phyloP scores from a whole-genome alignment of 805 yeast genomes.

The Hanseniaspora guilliermondii region DNA sequence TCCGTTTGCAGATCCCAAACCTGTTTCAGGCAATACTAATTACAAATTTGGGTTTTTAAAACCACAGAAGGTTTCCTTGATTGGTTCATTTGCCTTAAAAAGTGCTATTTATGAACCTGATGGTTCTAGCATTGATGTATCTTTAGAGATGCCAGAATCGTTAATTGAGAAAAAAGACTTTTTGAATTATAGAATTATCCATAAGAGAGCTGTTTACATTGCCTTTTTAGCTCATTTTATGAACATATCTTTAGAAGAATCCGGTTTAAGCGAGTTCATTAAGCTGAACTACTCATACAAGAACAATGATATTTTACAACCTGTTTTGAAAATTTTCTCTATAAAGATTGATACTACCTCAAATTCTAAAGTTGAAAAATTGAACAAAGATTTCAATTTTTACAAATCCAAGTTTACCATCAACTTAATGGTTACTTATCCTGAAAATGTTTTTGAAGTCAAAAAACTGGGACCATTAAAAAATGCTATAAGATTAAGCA shows the following conservation, averaged over 20 bases:
- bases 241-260: slow-evolving; percentile 39
- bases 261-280: slow-evolving; percentile 36
- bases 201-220: slow-evolving; percentile 78
- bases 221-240: slow-evolving; percentile 65
- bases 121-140: slow-evolving; percentile 62
- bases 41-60: slow-evolving; percentile 56
- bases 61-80: slow-evolving; percentile 59
- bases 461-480: slow-evolving; percentile 68
- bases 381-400: slow-evolving; percentile 39
- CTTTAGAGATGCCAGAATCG: slow-evolving; percentile 66
- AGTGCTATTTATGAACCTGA: slow-evolving; percentile 58
- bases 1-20: slow-evolving; percentile 88
- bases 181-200: slow-evolving; percentile 76
- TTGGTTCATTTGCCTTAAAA: slow-evolving; percentile 82
- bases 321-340: slow-evolving; percentile 55
- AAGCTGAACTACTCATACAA: slow-evolving; percentile 52
- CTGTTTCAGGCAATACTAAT: slow-evolving; percentile 43
- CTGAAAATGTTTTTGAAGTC: slow-evolving; percentile 55
- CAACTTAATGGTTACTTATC: slow-evolving; percentile 62
- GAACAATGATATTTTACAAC: slow-evolving; percentile 67
- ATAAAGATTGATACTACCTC: slow-evolving; percentile 21
- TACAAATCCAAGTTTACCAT: slow-evolving; percentile 59
- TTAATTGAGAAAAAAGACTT: slow-evolving; percentile 79
- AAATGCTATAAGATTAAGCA: slow-evolving; percentile 67
- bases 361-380: slow-evolving; percentile 10